Percentiles rank a stretch among this genome's conserved stretches.
Evolutionary conservation across 2,329 filamentous ascomycete genomes (phyloP).

Genomic region (Hypoxylon sp.): DNA sequence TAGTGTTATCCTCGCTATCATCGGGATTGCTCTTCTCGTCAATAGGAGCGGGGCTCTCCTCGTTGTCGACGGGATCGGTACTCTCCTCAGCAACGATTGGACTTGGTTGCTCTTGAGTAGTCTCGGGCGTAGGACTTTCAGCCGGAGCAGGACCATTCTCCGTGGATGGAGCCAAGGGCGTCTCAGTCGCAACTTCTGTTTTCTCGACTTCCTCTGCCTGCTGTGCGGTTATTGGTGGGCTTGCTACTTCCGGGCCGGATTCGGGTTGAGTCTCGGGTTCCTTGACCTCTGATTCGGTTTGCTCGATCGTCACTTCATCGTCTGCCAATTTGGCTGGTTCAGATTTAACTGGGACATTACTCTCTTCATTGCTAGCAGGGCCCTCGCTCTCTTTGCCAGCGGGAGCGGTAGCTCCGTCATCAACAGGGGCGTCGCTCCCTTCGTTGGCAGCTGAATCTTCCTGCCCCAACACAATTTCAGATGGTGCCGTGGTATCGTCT

Average conservation of each 20-base stretch:
- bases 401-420: not conserved
- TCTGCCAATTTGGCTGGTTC: slow-evolving; percentile 9
- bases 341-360: not conserved
- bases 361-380: not conserved
- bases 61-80: not conserved
- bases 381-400: not conserved
- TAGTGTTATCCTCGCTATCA: not conserved
- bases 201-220: not conserved
- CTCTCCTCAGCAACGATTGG: not conserved
- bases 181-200: not conserved
- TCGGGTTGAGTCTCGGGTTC: slow-evolving; percentile 4
- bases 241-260: not conserved
- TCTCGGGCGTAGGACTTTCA: not conserved
- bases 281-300: slow-evolving; percentile 4
- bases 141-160: not conserved
- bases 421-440: not conserved
- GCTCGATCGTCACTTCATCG: slow-evolving; percentile 1
- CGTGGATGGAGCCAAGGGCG: not conserved
- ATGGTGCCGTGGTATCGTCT: not conserved
- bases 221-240: not conserved
- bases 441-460: slow-evolving; percentile 20
- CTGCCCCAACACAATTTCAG: slow-evolving; percentile 14
- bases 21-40: not conserved
- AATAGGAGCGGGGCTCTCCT: not conserved
- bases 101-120: not conserved